phyloP scores from a whole-genome alignment of 768 basidiomycete genomes.

The Tylopilus plumbeoviolaceoides region DNA sequence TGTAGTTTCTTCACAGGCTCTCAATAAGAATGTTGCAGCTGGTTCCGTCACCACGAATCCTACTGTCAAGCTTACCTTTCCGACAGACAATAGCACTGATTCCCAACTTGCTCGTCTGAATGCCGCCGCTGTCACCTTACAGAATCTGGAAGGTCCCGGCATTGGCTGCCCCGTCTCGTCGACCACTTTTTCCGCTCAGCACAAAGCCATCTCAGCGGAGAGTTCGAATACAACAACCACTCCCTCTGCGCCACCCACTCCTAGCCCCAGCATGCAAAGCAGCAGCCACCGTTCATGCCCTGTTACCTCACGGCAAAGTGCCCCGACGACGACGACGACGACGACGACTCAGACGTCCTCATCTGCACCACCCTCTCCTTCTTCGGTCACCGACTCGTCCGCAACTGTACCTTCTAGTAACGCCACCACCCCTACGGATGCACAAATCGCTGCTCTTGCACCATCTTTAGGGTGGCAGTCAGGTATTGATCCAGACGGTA shows the following conservation, averaged over 20 bases:
- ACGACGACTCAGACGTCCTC: not conserved
- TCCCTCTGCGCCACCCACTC: not conserved
- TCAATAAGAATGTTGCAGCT: constrained; percentile 55
- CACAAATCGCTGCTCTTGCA: constrained; percentile 40
- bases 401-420: not conserved
- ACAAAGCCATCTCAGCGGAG: constrained; percentile 23
- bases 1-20: constrained; percentile 24
- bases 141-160: constrained; percentile 68
- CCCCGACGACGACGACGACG: not conserved
- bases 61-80: constrained; percentile 54
- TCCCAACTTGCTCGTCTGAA: constrained; percentile 55
- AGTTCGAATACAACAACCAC: not conserved
- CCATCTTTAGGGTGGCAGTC: constrained; percentile 54
- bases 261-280: not conserved
- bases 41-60: constrained; percentile 68
- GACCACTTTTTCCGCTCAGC: constrained; percentile 51
- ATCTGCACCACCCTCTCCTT: not conserved
- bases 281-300: not conserved
- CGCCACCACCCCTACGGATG: constrained; percentile 17
- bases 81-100: constrained; percentile 49
- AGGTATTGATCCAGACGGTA: constrained; percentile 58
- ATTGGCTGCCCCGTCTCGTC: constrained; percentile 63
- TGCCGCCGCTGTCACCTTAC: constrained; percentile 61
- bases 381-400: not conserved
- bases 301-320: not conserved